phyloP scores from a whole-genome alignment of 148 eudicot species.

The Rhododendron mucronatum region DNA sequence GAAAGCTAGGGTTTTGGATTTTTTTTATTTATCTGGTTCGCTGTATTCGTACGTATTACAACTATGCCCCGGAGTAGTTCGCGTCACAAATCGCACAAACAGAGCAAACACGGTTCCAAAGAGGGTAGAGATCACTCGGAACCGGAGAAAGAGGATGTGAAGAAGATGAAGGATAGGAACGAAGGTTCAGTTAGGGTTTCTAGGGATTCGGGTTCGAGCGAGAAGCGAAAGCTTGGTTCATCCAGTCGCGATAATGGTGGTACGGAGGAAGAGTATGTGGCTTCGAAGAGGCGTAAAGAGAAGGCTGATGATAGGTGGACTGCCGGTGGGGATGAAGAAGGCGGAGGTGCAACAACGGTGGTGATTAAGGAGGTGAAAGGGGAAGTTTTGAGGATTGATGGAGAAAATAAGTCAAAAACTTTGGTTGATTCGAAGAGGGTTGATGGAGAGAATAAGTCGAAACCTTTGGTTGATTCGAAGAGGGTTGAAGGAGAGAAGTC shows the following conservation, averaged over 20 bases:
- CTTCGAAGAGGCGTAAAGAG: constrained; percentile 66
- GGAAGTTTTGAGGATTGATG: constrained; percentile 24
- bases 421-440: constrained; percentile 44
- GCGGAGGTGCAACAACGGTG: constrained; percentile 17
- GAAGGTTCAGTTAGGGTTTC: constrained; percentile 48
- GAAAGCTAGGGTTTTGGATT: constrained; percentile 9
- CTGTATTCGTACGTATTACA: background rate
- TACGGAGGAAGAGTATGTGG: constrained; percentile 35
- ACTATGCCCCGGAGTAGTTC: constrained; percentile 92
- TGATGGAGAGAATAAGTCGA: constrained; percentile 24
- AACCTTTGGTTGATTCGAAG: constrained; percentile 43
- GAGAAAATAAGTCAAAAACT: constrained; percentile 21
- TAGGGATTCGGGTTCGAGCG: constrained; percentile 53
- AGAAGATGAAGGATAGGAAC: constrained; percentile 51
- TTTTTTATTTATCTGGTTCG: background rate
- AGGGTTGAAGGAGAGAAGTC: constrained; percentile 24
- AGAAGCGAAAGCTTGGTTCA: constrained; percentile 53
- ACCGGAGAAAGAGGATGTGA: constrained; percentile 55
- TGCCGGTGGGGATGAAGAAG: constrained; percentile 40
- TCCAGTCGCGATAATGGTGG: constrained; percentile 42
- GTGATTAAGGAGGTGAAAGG: constrained; percentile 37
- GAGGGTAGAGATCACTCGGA: constrained; percentile 64
- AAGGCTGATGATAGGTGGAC: constrained; percentile 73
- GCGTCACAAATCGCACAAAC: constrained; percentile 72
- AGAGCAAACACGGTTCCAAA: constrained; percentile 65